Base-by-base conservation (phyloP, 768 basidiomycete species). In the Multifurca ochricompacta region DNA sequence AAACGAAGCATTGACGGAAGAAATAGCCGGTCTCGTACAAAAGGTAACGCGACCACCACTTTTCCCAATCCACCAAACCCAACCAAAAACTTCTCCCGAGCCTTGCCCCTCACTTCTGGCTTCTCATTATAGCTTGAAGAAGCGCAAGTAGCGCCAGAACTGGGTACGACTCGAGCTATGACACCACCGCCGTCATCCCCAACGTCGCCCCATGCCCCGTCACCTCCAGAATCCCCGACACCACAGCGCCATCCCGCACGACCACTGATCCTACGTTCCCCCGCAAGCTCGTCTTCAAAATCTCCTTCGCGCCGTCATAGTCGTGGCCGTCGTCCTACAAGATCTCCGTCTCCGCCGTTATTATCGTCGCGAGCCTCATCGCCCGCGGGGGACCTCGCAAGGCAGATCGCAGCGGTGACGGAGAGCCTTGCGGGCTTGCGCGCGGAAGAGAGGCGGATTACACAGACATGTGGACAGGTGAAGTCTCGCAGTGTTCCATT, bases 31-130 rank as follows among this genome's bases (percentile, higher is more conserved):
- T 18, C 48, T 61, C 27, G 40, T 56, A 3, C 35, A 47, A n/a
- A 54, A 51, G 58, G 60, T 60, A 46, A 32, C 7, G 32, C 25
- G 8, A n/a, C n/a, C n/a, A n/a, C n/a, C n/a, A n/a, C n/a, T n/a
- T n/a, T n/a, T n/a, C n/a, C n/a, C n/a, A n/a, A n/a, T n/a, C n/a
- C n/a, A n/a, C n/a, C n/a, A n/a, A n/a, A n/a, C n/a, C n/a, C n/a
- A n/a, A n/a, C n/a, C n/a, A n/a, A n/a, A 18, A 21, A 9, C 37
- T 41, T 23, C 32, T 9, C 39, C 11, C 32, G 21, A 8, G 23
- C 21, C 13, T 21, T 34, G 16, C 28, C 31, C 9, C 25, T 19
- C 10, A 30, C 35, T 34, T 2, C 11, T 14, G 32, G 34, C 34
- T 11, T 3, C 8, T 40, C n/a, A n/a, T n/a, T 16, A 13, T 13